phyloP scores from a whole-genome alignment of 1,139 yeast species.

The Yamadazyma triangularis region DNA sequence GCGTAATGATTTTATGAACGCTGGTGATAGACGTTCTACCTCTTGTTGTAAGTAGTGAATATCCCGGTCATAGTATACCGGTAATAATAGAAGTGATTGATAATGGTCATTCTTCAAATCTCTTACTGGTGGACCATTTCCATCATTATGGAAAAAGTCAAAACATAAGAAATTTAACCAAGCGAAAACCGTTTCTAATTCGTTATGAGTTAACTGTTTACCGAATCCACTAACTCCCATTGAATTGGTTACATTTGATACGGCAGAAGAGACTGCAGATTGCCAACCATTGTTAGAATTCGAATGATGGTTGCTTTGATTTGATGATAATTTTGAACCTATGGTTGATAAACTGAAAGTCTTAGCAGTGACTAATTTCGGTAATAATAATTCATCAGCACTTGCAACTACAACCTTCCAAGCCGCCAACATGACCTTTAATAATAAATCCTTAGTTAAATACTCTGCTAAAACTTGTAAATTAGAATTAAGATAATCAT shows the following conservation, averaged over 20 bases:
- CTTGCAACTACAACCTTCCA: conserved; percentile 66
- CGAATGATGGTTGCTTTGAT: conserved; percentile 7
- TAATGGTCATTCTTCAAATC: conserved; percentile 61
- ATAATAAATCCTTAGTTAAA: conserved; percentile 53
- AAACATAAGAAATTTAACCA: conserved; percentile 67
- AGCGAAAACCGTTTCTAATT: conserved; percentile 64
- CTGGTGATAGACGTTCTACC: conserved; percentile 54
- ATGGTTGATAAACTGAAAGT: conserved; percentile 26
- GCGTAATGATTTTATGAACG: conserved; percentile 44
- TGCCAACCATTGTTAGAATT: conserved; percentile 36
- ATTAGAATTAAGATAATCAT: conserved; percentile 69
- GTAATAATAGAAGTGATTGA: conserved; percentile 60
- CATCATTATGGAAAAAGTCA: conserved; percentile 76
- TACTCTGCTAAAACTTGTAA: conserved; percentile 62
- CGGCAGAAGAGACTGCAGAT: conserved; percentile 43
- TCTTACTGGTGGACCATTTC: conserved; percentile 75
- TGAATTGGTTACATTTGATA: conserved; percentile 44
- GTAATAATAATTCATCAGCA: conserved; percentile 67
- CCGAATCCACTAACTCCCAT: conserved; percentile 48
- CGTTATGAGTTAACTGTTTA: conserved; percentile 52
- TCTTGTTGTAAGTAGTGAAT: conserved; percentile 49
- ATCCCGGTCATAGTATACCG: conserved; percentile 63
- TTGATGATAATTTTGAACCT: conserved; percentile 15
- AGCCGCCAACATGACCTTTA: conserved; percentile 69
- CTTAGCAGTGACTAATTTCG: conserved; percentile 60